Evolutionary conservation across 495 filamentous ascomycete genomes (phyloP), one percentile per base, ranked within the genome.

Genomic region (Hyaloscypha variabilis): DNA sequence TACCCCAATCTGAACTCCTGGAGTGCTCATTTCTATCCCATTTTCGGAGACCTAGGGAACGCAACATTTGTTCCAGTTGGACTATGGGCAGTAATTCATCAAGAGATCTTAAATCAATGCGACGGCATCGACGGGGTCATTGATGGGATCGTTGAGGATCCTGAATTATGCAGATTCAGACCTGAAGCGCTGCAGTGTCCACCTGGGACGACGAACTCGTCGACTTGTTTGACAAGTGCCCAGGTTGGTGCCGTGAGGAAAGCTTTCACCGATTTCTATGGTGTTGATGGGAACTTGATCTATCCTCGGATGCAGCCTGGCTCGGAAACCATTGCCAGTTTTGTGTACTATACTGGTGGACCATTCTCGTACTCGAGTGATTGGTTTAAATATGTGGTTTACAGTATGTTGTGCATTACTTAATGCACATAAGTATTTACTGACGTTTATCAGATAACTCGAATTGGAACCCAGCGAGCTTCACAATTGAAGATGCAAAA

Each of bases 141-240:
- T 5, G 90, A 91, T 69, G 85, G 81, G 30, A 87, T 91, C 69
- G 85, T 92, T 65, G 86, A 85, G 67, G 76, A 82, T 57, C 86
- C 89, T 0, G 76, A 80, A 42, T 74, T 80, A 17, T 93, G 89
- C 76, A 73, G 78, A 30, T 83, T 88, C 14, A 69, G 81, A 42
- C 75, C 84, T 21, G 77, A 82, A 52, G 74, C 74, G 0, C 66
- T 92, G 28, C 81, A 83, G 6, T 91, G 89, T 72, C 66, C 69
- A 0, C 42, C 53, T 29, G 58, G 67, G 1, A 56, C 67, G 46
- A n/a, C 67, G 78, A 71, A 72, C 6, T 76, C 76, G 0, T 69
- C 69, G 1, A 60, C 69, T 23, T 91, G 90, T 65, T 77, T 92
- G 72, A 78, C 28, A 70, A 82, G 6, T 71, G 79, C 69, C 68